phyloP scores from a whole-genome alignment of 2,329 filamentous ascomycete species.

The Trichoderma sp. region DNA sequence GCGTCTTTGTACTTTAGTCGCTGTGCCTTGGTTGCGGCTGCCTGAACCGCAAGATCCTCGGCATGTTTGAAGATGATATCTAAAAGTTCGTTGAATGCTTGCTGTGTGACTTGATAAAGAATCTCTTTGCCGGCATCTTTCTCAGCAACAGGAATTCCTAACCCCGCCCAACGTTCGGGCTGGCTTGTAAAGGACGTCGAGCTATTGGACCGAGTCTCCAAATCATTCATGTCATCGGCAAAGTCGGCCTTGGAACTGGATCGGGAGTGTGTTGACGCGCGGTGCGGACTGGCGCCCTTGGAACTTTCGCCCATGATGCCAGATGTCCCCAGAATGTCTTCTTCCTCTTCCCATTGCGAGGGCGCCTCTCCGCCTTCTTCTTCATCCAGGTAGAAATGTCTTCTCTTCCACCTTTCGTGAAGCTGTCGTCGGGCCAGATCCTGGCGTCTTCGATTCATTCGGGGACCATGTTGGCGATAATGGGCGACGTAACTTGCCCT shows the following conservation, averaged over 20 bases:
- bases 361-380: conserved; percentile 74
- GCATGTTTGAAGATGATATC: conserved; percentile 81
- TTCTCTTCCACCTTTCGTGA: conserved; percentile 72
- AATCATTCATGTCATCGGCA: conserved; percentile 69
- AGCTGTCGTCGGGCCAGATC: conserved; percentile 55
- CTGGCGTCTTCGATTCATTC: conserved; percentile 44
- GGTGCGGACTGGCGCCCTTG: conserved; percentile 42
- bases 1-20: conserved; percentile 59
- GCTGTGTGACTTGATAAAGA: conserved; percentile 86
- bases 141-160: conserved; percentile 78
- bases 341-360: conserved; percentile 61
- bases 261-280: conserved; percentile 48
- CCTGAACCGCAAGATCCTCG: conserved; percentile 74
- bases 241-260: conserved; percentile 81
- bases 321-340: conserved; percentile 54
- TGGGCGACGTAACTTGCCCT: conserved; percentile 42
- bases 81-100: conserved; percentile 87
- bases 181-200: conserved; percentile 73
- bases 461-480: conserved; percentile 40
- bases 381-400: conserved; percentile 81
- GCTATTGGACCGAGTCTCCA: conserved; percentile 69
- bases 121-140: conserved; percentile 84
- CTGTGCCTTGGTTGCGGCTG: conserved; percentile 61
- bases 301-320: conserved; percentile 44
- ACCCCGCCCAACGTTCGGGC: conserved; percentile 74